Base-by-base conservation (phyloP, 2,329 filamentous ascomycete genomes). In the Penicillium sp. region DNA sequence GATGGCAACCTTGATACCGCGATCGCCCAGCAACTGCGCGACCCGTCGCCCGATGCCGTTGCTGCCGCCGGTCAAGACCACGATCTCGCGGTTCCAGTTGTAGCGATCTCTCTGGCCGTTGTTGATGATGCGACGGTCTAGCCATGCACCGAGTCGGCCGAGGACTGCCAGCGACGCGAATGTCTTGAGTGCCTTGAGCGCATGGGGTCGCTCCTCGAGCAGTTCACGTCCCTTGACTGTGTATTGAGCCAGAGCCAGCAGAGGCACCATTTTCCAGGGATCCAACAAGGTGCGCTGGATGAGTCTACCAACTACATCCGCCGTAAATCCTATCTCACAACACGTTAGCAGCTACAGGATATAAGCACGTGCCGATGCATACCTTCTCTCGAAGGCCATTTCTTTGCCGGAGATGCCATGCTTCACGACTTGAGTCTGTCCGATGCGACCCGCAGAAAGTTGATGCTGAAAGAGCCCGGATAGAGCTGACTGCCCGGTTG, bases 41-140 rank as follows among this genome's bases (percentile, higher is more conserved):
- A 90, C 78, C 33, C 80, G 73, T 18, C 80, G 82, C 13, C 89
- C 89, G 63, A 92, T 90, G 0, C 89, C 89, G 50, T 83, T 82
- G 38, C 85, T 84, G 7, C 89, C 89, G 7, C 89, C 88, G 0
- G 89, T 92, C 18, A 92, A 79, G 39, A 91, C 75, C 2, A 89
- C 84, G 45, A 91, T 78, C 72, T 91, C 88, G 46, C 78, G 79
- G 20, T 76, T 72, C 86, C 87, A 90, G 58, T 71, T 62, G 41
- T 69, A 71, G 33, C 61, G 59, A 53, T 69, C 72, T 20, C 57
- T 59, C 41, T 60, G 50, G 41, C 56, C 67, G 44, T 78, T 81
- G 64, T 81, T 81, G 44, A 76, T 51, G 4, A 74, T 73, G 10
- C 77, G 72, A 2, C 73, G 69, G 60, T 81, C 83, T 11, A 85